Base-by-base conservation (phyloP, 306 rosid species). In the Abrus precatorius region DNA sequence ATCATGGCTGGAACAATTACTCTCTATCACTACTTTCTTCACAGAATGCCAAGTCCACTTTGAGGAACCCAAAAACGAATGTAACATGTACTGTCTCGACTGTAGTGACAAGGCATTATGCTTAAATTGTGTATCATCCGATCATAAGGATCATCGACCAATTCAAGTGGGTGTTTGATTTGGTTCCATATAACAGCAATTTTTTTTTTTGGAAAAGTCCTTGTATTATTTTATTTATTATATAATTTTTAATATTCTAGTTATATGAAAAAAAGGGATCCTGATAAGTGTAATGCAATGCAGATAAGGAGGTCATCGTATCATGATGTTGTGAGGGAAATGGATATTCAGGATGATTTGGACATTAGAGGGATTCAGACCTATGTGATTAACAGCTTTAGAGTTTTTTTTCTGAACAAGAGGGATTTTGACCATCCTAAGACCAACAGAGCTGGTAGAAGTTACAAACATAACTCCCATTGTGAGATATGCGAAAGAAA, bases 221-320 rank as follows among this genome's bases (percentile, higher is more conserved):
- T 20, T 20, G 20, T 20, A 20, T 20, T 20, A 20, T 20, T 20
- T 20, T 20, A 20, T 20, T 20, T 20, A 20, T 20, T 20, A 20
- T 20, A 20, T 20, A 20, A 20, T 20, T 20, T 20, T 20, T 20
- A 20, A 20, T 20, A 20, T 20, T 20, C 20, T 20, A 20, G 20
- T 20, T 20, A 20, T 3, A 44, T 44, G 9, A 2, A 47, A 47
- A 43, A 9, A 28, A 41, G 41, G 20, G 63, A 44, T 55, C 47
- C n/a, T 68, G 61, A 44, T 33, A 57, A 7, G 41, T 79, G 57
- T 0, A 45, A 1, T 72, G 57, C 0, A 10, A 79, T 82, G 84
- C 68, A 91, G 93, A 81, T 91, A 14, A 88, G 96, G 67, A 81
- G 88, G 66, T 91, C 96, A 0, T 87, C 90, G 0, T 86, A 87